phyloP scores from a whole-genome alignment of 257 asterid species.

The Agastache rugosa region DNA sequence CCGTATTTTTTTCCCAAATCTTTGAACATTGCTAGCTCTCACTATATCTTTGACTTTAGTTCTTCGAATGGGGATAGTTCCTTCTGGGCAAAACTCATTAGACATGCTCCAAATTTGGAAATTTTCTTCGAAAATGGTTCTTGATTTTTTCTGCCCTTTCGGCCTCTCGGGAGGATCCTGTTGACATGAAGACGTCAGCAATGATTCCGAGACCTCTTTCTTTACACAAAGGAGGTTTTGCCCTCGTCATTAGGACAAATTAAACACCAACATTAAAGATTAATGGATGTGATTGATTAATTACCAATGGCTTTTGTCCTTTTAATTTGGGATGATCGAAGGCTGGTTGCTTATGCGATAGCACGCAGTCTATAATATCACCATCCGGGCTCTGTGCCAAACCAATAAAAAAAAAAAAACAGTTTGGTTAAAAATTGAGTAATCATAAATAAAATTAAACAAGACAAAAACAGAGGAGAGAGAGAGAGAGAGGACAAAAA shows the following conservation, averaged over 20 bases:
- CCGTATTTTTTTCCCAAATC: constrained; percentile 66
- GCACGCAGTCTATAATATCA: constrained; percentile 83
- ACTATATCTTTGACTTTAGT: constrained; percentile 69
- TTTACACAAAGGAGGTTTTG: too few species aligned
- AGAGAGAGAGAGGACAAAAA: constrained; percentile 21
- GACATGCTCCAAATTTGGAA: constrained; percentile 77
- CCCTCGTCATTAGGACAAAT: too few species aligned
- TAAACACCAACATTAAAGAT: background rate
- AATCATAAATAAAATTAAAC: background rate
- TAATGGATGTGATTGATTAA: background rate
- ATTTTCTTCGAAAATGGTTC: constrained; percentile 50
- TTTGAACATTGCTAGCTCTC: constrained; percentile 58
- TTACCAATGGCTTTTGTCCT: constrained; percentile 87
- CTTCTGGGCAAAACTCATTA: constrained; percentile 80
- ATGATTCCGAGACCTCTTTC: too few species aligned
- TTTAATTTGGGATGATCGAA: constrained; percentile 84
- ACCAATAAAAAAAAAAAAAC: constrained; percentile 9
- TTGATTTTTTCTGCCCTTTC: constrained; percentile 50
- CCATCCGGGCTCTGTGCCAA: constrained; percentile 88
- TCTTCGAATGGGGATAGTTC: constrained; percentile 81
- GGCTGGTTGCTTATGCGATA: constrained; percentile 81
- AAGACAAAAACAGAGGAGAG: constrained; percentile 13
- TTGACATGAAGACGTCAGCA: background rate
- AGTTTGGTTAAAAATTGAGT: constrained; percentile 5
- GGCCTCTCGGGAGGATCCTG: constrained; percentile 94